Base-by-base conservation (phyloP, 768 basidiomycete genomes). In the Tephrocybe rancida region DNA sequence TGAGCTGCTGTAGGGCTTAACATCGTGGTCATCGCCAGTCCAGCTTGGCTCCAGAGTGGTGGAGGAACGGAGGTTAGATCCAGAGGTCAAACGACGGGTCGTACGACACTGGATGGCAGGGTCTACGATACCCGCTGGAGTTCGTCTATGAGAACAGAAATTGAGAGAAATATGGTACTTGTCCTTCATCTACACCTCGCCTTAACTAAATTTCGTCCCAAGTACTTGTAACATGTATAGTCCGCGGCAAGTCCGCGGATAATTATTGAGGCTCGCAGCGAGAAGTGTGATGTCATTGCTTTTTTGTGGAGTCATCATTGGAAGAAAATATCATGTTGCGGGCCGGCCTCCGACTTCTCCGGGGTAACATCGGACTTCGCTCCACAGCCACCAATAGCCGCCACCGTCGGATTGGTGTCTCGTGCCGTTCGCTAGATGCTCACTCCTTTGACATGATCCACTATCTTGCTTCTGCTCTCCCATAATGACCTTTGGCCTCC, bases 401-500 rank as follows among this genome's bases (percentile, higher is more conserved):
- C 37, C 16, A 18, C 48, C 25, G 27, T n/a, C n/a, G 18, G 11
- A 25, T 21, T 27, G 22, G 10, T 37, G 9, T 38, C 32, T 45
- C 49, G 22, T 45, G 42, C 10, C 16, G 19, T 34, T 38, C 30
- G 10, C 35, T 19, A 22, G 38, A 37, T 18, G 26, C 38, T 42
- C 45, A 44, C 49, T 56, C 32, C 50, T 5, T 42, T 46, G 38
- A 55, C 38, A 27, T 43, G 29, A 51, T 47, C 38, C 19, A 34
- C 41, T 11, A 30, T 48, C 46, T 43, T 35, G 24, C 47, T 18
- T 29, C 43, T 27, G 9, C 32, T 41, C 52, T 30, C n/a, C 9
- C 46, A 25, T 45, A 24, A 58, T 57, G 54, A 45, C 56, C 25
- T 54, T 57, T 35, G 52, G 50, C 18, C 38, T 46, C 14, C 63